Evolutionary conservation across 495 filamentous ascomycete genomes (phyloP).

Genomic region (Aspergillus heteromorphus): DNA sequence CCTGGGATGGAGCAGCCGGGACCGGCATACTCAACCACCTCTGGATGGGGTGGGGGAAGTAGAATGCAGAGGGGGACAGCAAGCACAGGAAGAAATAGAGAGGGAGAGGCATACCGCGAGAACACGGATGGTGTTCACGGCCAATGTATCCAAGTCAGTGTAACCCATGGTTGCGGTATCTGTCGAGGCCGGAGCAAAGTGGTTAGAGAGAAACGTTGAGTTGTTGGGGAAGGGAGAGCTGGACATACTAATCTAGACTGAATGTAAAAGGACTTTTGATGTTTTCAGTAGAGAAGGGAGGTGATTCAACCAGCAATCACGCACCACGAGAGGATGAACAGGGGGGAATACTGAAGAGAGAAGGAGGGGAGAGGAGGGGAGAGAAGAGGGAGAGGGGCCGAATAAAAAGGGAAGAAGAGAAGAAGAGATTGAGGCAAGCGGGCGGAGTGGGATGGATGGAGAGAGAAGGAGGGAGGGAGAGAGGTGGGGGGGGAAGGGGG

Average conservation of each 20-base stretch:
- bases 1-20: not conserved
- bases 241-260: too few species aligned
- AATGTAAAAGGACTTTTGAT: conserved; percentile 3
- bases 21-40: not conserved
- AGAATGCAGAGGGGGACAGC: conserved; percentile 8
- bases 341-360: conserved; percentile 9
- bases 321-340: conserved; percentile 5
- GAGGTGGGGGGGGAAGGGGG: conserved; percentile 36
- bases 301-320: conserved; percentile 2
- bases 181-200: conserved; percentile 12
- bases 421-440: not conserved
- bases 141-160: conserved; percentile 76
- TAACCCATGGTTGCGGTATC: conserved; percentile 75
- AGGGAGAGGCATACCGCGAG: conserved; percentile 63
- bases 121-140: conserved; percentile 95
- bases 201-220: conserved; percentile 5
- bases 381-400: conserved; percentile 16
- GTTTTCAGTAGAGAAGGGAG: not conserved
- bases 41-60: conserved; percentile 1
- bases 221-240: conserved; percentile 1
- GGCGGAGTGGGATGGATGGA: conserved; percentile 16
- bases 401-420: conserved; percentile 21
- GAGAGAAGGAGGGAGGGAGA: conserved; percentile 21
- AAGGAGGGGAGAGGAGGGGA: conserved; percentile 5
- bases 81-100: conserved; percentile 4